Evolutionary conservation across 169 alveolate species (phyloP), one percentile per base, ranked within the genome.

Genomic region (Plasmodium vivax): DNA sequence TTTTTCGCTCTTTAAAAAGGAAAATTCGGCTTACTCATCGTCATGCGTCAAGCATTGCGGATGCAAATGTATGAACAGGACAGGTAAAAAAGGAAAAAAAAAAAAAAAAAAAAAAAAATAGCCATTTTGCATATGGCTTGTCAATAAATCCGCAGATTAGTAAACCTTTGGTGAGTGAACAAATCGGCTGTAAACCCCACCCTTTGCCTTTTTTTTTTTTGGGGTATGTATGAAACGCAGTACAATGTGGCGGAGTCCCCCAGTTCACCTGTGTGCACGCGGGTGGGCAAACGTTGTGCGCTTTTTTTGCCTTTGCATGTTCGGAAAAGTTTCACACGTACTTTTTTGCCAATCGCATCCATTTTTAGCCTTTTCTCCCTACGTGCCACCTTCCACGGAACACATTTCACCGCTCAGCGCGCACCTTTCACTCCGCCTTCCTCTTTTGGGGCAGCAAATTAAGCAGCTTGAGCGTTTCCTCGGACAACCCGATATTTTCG

Each of bases 401-500:
- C 77, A 74, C 80, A 12, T 74, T 47, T 23, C 45, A 19, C 36
- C 32, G 58, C 30, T 32, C 16, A 36, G n/a, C 51, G 36, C 51
- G 56, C 36, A 3, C n/a, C 38, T 1, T 68, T 73, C 62, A 51
- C 54, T 80, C 88, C 45, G 56, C 73, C 74, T 88, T 88, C 36
- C 83, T 88, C 54, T 88, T 88, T 80, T 88, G 80, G 30, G 94
- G 94, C 12, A 88, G 82, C 27, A 88, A 80, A 45, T 88, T 88
- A 32, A 88, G 83, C 83, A 88, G 71, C 56, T 88, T 88, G 62
- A 88, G 30, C 73, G 94, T 88, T 43, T 88, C 94, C 43, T 88
- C 94, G 32, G 94, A 88, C 38, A 88, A 77, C 7, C 94, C 94
- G 71, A 88, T 88, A 19, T 88, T 62, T 79, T 77, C 90, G 56